Conservation (phyloP, 148 eudicot species). For the Cornus florida region DNA sequence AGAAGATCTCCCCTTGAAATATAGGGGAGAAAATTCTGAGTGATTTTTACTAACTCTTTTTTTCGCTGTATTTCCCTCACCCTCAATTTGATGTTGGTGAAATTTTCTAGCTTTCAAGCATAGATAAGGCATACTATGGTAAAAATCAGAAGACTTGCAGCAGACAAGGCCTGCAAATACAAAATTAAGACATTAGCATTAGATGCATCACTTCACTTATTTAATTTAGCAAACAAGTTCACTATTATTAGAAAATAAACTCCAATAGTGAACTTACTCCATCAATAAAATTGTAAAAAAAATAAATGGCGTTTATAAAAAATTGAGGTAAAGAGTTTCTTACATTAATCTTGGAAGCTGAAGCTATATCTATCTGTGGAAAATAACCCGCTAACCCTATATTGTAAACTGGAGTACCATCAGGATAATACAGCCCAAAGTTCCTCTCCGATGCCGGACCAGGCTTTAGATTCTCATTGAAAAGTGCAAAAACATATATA, state of each 20-base stretch:
- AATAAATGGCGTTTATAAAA: not conserved
- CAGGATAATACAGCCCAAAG: conserved; percentile 81
- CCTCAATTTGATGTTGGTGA: not conserved
- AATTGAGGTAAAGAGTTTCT: conserved; percentile 15
- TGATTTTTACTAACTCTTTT: conserved; percentile 9
- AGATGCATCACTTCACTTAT: not conserved
- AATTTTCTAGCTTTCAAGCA: conserved; percentile 20
- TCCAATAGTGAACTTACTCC: not conserved
- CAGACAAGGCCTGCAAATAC: conserved; percentile 42
- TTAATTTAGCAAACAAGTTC: too few species aligned
- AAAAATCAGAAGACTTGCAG: conserved; percentile 23
- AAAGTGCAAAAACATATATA: conserved; percentile 81
- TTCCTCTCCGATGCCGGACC: conserved; percentile 89
- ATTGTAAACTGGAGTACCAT: conserved; percentile 67
- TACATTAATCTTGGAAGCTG: conserved; percentile 38
- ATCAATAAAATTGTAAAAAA: not conserved
- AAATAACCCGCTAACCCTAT: conserved; percentile 68
- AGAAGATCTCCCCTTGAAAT: not conserved
- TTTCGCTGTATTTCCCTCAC: too few species aligned
- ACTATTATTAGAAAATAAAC: too few species aligned
- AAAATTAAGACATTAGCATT: not conserved
- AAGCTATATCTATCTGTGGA: conserved; percentile 39
- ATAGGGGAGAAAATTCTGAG: conserved; percentile 12
- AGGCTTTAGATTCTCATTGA: conserved; percentile 82
- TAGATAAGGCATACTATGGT: conserved; percentile 25